Evolutionary conservation across 2,329 filamentous ascomycete species (phyloP).

Genomic region (Neonectria neomacrospora): DNA sequence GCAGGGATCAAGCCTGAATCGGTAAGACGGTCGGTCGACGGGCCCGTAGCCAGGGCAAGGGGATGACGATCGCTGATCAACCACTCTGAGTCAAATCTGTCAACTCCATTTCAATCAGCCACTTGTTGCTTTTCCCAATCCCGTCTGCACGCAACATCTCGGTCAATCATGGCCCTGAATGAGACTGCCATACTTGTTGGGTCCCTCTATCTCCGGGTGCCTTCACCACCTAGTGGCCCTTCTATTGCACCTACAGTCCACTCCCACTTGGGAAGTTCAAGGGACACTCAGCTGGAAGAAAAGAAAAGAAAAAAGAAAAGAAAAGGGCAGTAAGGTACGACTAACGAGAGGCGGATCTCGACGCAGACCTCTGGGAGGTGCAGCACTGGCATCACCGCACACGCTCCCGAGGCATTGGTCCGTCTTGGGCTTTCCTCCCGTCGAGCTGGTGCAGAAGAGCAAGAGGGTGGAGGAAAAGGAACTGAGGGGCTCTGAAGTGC

Average conservation of each 20-base stretch:
- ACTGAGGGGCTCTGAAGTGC: conserved; percentile 6
- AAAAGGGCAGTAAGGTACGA: conserved; percentile 13
- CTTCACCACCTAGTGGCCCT: conserved; percentile 8
- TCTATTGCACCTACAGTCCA: conserved; percentile 22
- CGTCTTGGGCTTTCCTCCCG: conserved; percentile 10
- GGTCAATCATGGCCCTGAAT: conserved; percentile 27
- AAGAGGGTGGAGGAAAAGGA: background rate
- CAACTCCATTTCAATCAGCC: conserved; percentile 42
- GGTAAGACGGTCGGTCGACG: conserved; percentile 28
- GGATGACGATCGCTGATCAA: conserved; percentile 40
- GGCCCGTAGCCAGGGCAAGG: conserved; percentile 23
- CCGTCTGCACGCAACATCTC: conserved; percentile 34
- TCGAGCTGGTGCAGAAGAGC: background rate
- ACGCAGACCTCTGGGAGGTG: conserved; percentile 23
- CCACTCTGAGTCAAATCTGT: conserved; percentile 46
- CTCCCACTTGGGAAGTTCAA: conserved; percentile 14
- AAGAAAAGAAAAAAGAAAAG: conserved; percentile 16
- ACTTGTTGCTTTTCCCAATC: conserved; percentile 38
- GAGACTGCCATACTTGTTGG: conserved; percentile 11
- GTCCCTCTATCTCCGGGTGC: conserved; percentile 16
- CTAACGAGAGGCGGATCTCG: conserved; percentile 18
- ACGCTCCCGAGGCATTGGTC: background rate
- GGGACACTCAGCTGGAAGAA: background rate
- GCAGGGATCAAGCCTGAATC: conserved; percentile 38
- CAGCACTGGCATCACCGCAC: conserved; percentile 32